Percentiles rank a stretch among this genome's conserved stretches.
Conservation (phyloP, 805 yeast species). For the Teunomyces barrocoloradensis region DNA sequence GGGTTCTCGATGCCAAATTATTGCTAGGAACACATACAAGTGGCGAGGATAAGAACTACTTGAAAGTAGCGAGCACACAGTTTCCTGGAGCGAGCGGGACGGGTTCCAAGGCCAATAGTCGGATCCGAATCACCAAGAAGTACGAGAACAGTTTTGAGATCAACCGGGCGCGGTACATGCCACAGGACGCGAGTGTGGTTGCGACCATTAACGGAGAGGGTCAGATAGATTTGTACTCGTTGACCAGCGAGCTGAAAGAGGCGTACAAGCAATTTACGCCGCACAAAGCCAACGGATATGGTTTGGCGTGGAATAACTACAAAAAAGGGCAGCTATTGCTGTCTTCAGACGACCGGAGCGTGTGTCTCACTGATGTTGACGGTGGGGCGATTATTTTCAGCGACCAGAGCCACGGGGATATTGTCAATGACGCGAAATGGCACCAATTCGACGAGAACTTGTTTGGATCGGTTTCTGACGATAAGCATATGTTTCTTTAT, state of each 20-base stretch:
- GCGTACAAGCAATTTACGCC: slow-evolving; percentile 38
- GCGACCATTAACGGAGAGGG: slow-evolving; percentile 73
- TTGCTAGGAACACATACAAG: slow-evolving; percentile 74
- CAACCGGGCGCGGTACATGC: slow-evolving; percentile 70
- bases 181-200: slow-evolving; percentile 52
- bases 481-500: slow-evolving; percentile 50
- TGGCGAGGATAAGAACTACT: slow-evolving; percentile 61
- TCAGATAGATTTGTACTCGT: slow-evolving; percentile 52
- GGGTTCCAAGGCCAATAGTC: slow-evolving; percentile 41
- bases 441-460: slow-evolving; percentile 48
- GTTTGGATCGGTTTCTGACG: slow-evolving; percentile 77
- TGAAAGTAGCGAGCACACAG: slow-evolving; percentile 63
- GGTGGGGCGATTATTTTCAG: slow-evolving; percentile 10
- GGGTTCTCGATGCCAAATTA: slow-evolving; percentile 47
- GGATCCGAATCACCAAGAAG: slow-evolving; percentile 61
- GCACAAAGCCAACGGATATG: slow-evolving; percentile 71
- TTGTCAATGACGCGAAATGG: slow-evolving; percentile 79
- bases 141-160: slow-evolving; percentile 62
- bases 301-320: slow-evolving; percentile 62
- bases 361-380: slow-evolving; percentile 59
- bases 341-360: slow-evolving; percentile 62
- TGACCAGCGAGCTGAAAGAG: slow-evolving; percentile 23
- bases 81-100: slow-evolving; percentile 43
- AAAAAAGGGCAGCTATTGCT: slow-evolving; percentile 52
- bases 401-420: slow-evolving; percentile 44